Conservation (phyloP, 306 rosid genomes). For the Sindora glabra region DNA sequence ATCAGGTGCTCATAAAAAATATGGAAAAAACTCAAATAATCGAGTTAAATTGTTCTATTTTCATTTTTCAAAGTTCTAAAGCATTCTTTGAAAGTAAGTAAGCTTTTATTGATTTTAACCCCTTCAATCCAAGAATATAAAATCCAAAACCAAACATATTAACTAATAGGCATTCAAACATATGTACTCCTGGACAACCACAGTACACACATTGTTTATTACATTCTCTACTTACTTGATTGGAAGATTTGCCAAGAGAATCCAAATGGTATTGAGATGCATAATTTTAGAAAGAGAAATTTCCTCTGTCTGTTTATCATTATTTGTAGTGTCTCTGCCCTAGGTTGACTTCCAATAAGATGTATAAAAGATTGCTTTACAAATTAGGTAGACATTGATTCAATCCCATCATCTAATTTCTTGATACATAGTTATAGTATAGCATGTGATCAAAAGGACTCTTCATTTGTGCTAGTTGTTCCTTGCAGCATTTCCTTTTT, state of each 20-base stretch:
- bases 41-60: no score
- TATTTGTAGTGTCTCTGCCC: slow-evolving; percentile 82
- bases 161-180: not conserved
- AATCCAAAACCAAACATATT: not conserved
- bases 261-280: not conserved
- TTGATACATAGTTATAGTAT: slow-evolving; percentile 79
- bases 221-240: slow-evolving; percentile 2
- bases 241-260: slow-evolving; percentile 8
- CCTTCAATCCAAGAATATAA: slow-evolving; percentile 67
- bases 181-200: not conserved
- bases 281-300: not conserved
- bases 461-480: slow-evolving; percentile 83
- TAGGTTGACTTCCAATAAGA: slow-evolving; percentile 83
- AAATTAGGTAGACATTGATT: slow-evolving; percentile 56
- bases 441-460: slow-evolving; percentile 85
- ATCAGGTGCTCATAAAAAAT: no score
- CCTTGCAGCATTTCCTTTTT: slow-evolving; percentile 68
- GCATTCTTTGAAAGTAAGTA: slow-evolving; percentile 77
- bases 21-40: no score
- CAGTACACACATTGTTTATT: not conserved
- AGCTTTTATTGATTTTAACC: slow-evolving; percentile 83
- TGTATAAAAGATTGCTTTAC: slow-evolving; percentile 75
- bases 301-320: slow-evolving; percentile 64
- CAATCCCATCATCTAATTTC: slow-evolving; percentile 53
- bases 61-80: slow-evolving; percentile 78